phyloP scores from a whole-genome alignment of 75 land plant genomes.

The Cunninghamia lanceolata region DNA sequence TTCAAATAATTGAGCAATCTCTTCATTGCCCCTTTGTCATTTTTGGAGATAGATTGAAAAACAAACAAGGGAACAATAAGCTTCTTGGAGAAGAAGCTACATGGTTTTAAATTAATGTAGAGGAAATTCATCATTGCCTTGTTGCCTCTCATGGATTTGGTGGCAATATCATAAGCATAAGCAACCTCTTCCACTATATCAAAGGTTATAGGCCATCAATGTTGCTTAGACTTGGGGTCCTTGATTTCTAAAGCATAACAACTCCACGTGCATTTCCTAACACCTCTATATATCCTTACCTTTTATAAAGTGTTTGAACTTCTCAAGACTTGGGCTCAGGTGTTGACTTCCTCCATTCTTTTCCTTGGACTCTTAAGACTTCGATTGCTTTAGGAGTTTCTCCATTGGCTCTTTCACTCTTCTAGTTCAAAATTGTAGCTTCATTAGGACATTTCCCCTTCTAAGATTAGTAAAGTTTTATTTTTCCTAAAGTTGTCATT shows the following conservation, averaged over 20 bases:
- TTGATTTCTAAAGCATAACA: conserved; percentile 62
- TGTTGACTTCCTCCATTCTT: background rate
- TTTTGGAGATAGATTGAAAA: background rate
- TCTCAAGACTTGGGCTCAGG: background rate
- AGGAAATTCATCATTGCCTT: conserved; percentile 59
- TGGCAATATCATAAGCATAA: conserved; percentile 57
- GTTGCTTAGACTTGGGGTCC: conserved; percentile 55
- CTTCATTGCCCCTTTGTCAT: no score
- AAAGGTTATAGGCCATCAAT: conserved; percentile 66
- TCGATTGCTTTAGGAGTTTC: background rate
- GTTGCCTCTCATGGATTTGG: conserved; percentile 51
- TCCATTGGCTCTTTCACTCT: background rate
- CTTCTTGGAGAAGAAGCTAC: background rate
- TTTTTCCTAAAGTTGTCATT: background rate
- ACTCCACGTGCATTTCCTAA: conserved; percentile 71
- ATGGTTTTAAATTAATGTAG: conserved; percentile 23
- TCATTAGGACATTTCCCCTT: no score
- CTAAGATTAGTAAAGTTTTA: background rate
- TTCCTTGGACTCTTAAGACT: background rate
- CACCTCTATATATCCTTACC: conserved; percentile 49
- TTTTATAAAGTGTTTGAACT: background rate
- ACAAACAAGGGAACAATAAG: background rate
- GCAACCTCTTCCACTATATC: conserved; percentile 63
- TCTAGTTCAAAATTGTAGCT: background rate
- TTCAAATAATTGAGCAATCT: no score